A percentile compares a stretch with the other conserved stretches of the same genome.
Evolutionary conservation across 495 filamentous ascomycete species (phyloP).

Genomic region (Lepidopterella palustris): DNA sequence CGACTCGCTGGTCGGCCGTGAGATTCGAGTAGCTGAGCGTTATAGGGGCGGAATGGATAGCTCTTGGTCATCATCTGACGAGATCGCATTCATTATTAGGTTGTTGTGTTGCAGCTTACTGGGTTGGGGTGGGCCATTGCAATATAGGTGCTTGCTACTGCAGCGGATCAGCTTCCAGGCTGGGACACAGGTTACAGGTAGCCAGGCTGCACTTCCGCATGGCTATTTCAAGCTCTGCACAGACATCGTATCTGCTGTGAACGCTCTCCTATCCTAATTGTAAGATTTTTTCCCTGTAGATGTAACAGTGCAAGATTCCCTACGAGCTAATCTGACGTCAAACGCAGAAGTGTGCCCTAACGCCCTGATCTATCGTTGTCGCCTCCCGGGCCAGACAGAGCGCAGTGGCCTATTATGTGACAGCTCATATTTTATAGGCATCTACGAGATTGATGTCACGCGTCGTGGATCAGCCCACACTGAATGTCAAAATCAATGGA

Average conservation of each 20-base stretch:
- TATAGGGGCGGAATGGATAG: neutral
- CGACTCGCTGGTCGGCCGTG: neutral
- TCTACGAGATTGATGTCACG: neutral
- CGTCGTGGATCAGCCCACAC: neutral
- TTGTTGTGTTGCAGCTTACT: neutral
- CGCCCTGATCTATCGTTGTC: neutral
- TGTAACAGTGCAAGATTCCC: constrained; percentile 16
- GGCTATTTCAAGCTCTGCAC: constrained; percentile 16
- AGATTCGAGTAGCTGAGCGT: neutral
- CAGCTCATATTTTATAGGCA: neutral
- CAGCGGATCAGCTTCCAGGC: constrained; percentile 4
- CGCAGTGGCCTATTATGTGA: neutral
- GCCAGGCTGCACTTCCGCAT: constrained; percentile 1
- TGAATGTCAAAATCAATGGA: neutral
- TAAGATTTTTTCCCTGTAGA: constrained; percentile 15
- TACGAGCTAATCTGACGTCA: constrained; percentile 23
- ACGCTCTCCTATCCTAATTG: constrained; percentile 2
- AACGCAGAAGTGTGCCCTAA: constrained; percentile 3
- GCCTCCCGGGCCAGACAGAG: neutral
- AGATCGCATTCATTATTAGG: neutral
- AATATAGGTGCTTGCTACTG: constrained; percentile 10
- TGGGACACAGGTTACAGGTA: neutral
- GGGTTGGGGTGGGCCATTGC: neutral
- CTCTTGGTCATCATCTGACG: neutral
- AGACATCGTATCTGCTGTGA: constrained; percentile 8